phyloP scores from a whole-genome alignment of 2,329 filamentous ascomycete species.

The Scytalidium lignicola region DNA sequence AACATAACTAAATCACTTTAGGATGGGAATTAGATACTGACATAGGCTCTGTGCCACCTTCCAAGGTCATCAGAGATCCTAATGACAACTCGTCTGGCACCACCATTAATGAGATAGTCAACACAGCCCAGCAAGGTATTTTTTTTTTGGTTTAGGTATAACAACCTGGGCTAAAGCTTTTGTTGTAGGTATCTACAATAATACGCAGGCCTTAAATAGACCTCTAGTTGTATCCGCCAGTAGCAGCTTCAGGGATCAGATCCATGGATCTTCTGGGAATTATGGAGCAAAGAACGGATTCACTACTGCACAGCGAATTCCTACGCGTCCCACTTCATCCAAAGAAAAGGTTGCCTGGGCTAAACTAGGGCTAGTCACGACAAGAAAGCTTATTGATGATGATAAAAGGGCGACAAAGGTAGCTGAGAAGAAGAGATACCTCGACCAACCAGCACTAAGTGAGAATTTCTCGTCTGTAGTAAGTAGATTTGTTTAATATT shows the following conservation, averaged over 20 bases:
- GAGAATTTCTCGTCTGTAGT: neutral
- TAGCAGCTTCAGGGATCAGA: too few species aligned
- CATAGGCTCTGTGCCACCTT: neutral
- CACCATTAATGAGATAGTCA: neutral
- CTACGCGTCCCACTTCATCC: neutral
- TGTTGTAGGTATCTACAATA: neutral
- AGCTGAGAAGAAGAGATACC: neutral
- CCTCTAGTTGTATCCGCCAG: neutral
- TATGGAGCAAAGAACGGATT: neutral
- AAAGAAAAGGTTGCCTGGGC: neutral
- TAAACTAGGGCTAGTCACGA: neutral
- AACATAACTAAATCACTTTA: neutral
- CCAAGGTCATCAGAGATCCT: neutral
- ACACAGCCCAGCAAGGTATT: too few species aligned
- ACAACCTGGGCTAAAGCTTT: neutral
- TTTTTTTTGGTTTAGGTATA: too few species aligned
- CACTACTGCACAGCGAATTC: neutral
- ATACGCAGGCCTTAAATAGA: neutral
- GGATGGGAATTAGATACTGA: neutral
- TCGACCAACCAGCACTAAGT: neutral
- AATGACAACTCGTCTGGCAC: neutral
- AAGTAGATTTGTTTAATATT: neutral
- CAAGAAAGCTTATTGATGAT: neutral
- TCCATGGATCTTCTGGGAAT: too few species aligned
- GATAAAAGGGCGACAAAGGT: neutral